Conservation (phyloP, 2,329 filamentous ascomycete genomes). For the Sporothrix variecibatus region DNA sequence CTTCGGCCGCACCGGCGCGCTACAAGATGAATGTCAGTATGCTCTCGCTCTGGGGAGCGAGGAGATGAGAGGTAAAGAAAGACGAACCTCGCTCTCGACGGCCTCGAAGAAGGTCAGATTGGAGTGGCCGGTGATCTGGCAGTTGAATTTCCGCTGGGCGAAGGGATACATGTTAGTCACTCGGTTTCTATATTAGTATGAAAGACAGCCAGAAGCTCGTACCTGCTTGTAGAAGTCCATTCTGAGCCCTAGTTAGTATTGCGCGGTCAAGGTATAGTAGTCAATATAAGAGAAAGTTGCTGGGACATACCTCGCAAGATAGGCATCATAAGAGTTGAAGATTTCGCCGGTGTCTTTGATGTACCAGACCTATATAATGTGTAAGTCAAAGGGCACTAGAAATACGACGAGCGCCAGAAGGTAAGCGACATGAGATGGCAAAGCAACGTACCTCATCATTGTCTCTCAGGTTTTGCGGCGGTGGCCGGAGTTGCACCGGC, state of each 20-base stretch:
- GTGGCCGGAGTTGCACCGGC: constrained; percentile 78
- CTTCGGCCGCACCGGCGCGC: constrained; percentile 79
- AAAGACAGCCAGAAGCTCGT: constrained; percentile 36
- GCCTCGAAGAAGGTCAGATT: constrained; percentile 91
- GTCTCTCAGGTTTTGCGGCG: constrained; percentile 68
- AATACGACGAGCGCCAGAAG: neutral
- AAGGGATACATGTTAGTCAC: constrained; percentile 23
- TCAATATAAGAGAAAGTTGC: neutral
- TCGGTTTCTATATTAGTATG: neutral
- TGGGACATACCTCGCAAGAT: constrained; percentile 71
- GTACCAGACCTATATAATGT: constrained; percentile 72
- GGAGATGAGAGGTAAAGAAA: neutral
- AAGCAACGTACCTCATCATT: constrained; percentile 73
- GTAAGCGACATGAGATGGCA: too few species aligned
- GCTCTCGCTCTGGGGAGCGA: neutral
- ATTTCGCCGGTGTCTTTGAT: constrained; percentile 89
- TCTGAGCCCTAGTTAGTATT: constrained; percentile 51
- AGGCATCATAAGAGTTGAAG: constrained; percentile 85
- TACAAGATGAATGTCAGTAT: constrained; percentile 38
- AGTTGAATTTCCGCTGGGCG: constrained; percentile 79
- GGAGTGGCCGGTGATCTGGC: constrained; percentile 92
- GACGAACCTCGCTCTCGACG: constrained; percentile 80
- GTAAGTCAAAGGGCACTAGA: constrained; percentile 24
- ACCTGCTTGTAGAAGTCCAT: constrained; percentile 95
- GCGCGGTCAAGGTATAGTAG: too few species aligned